Evolutionary conservation across 495 filamentous ascomycete genomes (phyloP).

Genomic region (Letharia lupina): DNA sequence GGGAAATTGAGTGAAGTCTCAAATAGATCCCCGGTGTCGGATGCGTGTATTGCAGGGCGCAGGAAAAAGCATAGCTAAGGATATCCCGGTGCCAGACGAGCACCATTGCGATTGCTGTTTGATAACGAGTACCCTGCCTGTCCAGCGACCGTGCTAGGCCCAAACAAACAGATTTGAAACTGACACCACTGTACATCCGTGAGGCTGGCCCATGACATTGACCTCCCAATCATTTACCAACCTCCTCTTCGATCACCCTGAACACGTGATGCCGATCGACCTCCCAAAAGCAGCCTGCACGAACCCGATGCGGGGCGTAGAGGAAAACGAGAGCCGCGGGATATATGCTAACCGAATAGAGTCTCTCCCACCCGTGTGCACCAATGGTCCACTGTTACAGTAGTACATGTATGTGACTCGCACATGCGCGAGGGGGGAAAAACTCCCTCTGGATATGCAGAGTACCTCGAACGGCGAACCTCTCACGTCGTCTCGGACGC

Average conservation of each 20-base stretch:
- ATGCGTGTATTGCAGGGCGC: not conserved
- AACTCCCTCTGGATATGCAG: too few relatives aligned
- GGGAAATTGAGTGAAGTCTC: conserved; percentile 14
- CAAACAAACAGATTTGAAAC: not conserved
- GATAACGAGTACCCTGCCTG: not conserved
- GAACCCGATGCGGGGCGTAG: not conserved
- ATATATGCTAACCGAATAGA: not conserved
- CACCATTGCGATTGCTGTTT: not conserved
- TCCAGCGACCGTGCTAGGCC: not conserved
- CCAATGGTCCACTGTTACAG: not conserved
- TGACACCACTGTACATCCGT: not conserved
- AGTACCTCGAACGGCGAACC: too few relatives aligned
- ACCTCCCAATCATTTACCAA: not conserved
- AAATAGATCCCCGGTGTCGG: not conserved
- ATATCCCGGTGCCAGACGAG: not conserved
- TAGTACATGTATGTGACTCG: not conserved
- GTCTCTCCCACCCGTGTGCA: not conserved
- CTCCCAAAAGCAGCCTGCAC: not conserved
- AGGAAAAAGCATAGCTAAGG: not conserved
- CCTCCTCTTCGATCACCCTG: not conserved
- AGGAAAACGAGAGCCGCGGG: not conserved
- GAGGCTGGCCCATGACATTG: not conserved
- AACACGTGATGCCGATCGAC: not conserved
- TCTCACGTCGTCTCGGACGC: too few relatives aligned
- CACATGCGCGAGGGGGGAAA: too few relatives aligned